Conservation (phyloP, 805 yeast species). For the Kluyveromyces lactis region DNA sequence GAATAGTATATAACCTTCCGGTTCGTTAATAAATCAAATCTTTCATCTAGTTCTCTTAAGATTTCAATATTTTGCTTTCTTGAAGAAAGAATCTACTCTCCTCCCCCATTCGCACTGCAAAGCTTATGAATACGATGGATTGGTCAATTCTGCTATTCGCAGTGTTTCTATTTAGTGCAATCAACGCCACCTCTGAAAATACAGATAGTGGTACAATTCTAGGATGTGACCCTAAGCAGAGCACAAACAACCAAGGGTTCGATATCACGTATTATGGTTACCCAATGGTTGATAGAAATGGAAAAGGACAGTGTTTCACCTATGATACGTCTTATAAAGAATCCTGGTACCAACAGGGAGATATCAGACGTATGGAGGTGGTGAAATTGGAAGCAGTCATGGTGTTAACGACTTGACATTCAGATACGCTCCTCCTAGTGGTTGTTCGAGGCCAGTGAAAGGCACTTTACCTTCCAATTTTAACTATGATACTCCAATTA, state of each 20-base stretch:
- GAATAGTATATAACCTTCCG: too few relatives aligned
- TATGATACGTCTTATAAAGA: not conserved
- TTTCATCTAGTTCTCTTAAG: not conserved
- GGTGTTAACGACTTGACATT: constrained; percentile 6
- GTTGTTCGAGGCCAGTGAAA: not conserved
- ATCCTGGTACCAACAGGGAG: constrained; percentile 5
- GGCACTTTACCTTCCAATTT: constrained; percentile 8
- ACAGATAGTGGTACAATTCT: not conserved
- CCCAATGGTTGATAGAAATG: not conserved
- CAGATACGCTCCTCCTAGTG: not conserved
- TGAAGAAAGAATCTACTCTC: too few relatives aligned
- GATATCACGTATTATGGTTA: not conserved
- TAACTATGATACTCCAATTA: constrained; percentile 8
- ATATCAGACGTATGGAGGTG: constrained; percentile 6
- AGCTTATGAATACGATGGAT: too few relatives aligned
- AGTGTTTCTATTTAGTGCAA: too few relatives aligned
- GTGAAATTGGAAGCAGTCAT: constrained; percentile 2
- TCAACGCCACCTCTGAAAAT: not conserved
- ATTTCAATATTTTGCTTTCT: too few relatives aligned
- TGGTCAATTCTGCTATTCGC: too few relatives aligned
- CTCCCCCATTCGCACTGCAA: too few relatives aligned
- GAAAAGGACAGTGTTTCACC: not conserved
- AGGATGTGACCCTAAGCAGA: not conserved
- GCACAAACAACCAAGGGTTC: not conserved
- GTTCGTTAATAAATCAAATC: too few relatives aligned